phyloP scores from a whole-genome alignment of 768 basidiomycete genomes.

The Rhizopogon vulgaris region DNA sequence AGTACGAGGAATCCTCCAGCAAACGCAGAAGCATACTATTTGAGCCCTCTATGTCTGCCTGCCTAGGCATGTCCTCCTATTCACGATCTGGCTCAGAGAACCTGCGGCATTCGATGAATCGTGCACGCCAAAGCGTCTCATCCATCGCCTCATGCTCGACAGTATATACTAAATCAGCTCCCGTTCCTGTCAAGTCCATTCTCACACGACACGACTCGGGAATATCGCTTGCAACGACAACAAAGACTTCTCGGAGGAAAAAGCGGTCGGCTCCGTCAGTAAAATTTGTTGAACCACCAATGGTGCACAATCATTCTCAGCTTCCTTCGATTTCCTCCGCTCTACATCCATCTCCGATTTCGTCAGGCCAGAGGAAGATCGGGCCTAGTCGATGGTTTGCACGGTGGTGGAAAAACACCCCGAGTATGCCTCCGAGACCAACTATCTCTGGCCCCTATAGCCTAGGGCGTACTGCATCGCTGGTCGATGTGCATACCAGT shows the following conservation, averaged over 20 bases:
- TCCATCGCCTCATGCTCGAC: conserved; percentile 31
- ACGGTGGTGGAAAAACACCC: conserved; percentile 20
- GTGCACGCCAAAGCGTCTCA: conserved; percentile 31
- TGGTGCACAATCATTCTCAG: conserved; percentile 39
- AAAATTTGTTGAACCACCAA: conserved; percentile 65
- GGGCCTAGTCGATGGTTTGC: conserved; percentile 17
- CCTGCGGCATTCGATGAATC: conserved; percentile 14
- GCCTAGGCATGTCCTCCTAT: conserved; percentile 1
- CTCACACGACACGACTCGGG: conserved; percentile 47
- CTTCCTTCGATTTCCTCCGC: conserved; percentile 3
- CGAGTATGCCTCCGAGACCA: conserved; percentile 18
- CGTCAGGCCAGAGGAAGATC: conserved; percentile 6
- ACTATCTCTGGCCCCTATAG: conserved; percentile 27
- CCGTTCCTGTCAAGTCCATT: conserved; percentile 49
- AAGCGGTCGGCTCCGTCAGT: conserved; percentile 43
- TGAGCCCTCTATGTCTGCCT: conserved; percentile 10
- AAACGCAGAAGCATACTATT: conserved; percentile 24
- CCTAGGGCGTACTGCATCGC: conserved; percentile 24
- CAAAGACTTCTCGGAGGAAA: conserved; percentile 20
- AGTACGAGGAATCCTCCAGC: conserved; percentile 4
- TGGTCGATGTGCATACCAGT: conserved; percentile 19
- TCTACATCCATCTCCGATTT: conserved; percentile 9
- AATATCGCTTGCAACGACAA: conserved; percentile 34
- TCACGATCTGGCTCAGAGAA: conserved; percentile 16
- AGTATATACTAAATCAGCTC: conserved; percentile 16